phyloP scores from a whole-genome alignment of 2,329 filamentous ascomycete species.

The Pseudopithomyces maydicus region DNA sequence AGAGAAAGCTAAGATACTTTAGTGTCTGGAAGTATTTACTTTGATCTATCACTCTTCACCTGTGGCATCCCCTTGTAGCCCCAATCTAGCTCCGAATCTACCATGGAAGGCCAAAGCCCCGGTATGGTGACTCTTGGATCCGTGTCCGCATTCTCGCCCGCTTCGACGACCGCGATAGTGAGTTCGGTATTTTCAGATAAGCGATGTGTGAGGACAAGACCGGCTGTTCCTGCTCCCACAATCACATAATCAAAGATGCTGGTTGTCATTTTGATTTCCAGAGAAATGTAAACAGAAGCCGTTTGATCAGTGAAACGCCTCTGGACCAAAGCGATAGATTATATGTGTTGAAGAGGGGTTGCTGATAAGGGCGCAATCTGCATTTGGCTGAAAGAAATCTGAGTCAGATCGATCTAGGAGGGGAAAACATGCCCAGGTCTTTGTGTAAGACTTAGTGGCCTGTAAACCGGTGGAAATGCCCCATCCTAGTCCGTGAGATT shows the following conservation, averaged over 20 bases:
- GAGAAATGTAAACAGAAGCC: too few species aligned
- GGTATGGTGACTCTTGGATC: not conserved
- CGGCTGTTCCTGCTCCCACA: conserved; percentile 22
- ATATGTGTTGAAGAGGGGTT: too few species aligned
- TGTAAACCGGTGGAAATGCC: too few species aligned
- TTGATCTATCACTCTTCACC: not conserved
- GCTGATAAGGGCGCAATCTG: too few species aligned
- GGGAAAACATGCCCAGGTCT: too few species aligned
- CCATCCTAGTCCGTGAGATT: too few species aligned
- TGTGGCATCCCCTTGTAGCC: not conserved
- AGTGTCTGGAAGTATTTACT: not conserved
- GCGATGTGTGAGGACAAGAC: conserved; percentile 20
- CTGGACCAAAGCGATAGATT: too few species aligned
- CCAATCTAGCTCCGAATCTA: not conserved
- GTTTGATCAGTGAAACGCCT: too few species aligned
- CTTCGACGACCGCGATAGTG: conserved; percentile 20
- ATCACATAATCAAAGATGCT: conserved; percentile 17
- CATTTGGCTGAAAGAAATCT: too few species aligned
- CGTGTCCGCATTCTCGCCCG: conserved; percentile 4
- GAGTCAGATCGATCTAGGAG: too few species aligned
- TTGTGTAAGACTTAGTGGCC: too few species aligned
- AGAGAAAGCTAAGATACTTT: not conserved
- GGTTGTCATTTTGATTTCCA: too few species aligned
- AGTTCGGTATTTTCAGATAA: conserved; percentile 13
- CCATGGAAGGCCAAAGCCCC: not conserved